Evolutionary conservation across 768 basidiomycete genomes (phyloP).

Genomic region (Leccinum boreale): DNA sequence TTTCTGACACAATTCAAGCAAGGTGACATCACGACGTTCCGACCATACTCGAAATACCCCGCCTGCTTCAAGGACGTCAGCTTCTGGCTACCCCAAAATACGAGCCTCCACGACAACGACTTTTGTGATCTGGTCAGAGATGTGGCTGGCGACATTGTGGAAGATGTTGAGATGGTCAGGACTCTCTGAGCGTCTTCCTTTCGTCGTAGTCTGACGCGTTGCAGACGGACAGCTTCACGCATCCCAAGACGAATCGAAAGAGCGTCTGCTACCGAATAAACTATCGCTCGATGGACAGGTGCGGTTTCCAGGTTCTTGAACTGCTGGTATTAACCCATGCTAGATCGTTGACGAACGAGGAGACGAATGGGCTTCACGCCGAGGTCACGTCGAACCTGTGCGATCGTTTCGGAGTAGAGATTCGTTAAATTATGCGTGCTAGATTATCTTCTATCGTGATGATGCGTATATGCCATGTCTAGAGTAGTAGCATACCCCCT

Average conservation of each 20-base stretch:
- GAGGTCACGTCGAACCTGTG: slow-evolving; percentile 53
- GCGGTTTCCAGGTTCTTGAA: slow-evolving; percentile 9
- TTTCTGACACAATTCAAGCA: slow-evolving; percentile 84
- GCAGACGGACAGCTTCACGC: slow-evolving; percentile 88
- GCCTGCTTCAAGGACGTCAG: slow-evolving; percentile 92
- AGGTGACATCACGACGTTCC: slow-evolving; percentile 78
- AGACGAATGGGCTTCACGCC: slow-evolving; percentile 78
- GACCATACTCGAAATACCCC: slow-evolving; percentile 91
- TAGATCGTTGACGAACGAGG: slow-evolving; percentile 86
- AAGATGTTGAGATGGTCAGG: slow-evolving; percentile 81
- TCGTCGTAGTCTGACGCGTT: slow-evolving; percentile 5
- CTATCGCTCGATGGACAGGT: slow-evolving; percentile 97
- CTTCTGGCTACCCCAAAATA: slow-evolving; percentile 78
- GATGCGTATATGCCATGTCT: slow-evolving; percentile 31
- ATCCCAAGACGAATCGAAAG: slow-evolving; percentile 79
- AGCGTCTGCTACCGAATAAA: slow-evolving; percentile 90
- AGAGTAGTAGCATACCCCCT: slow-evolving; percentile 15
- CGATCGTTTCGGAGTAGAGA: slow-evolving; percentile 75
- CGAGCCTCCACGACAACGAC: slow-evolving; percentile 84
- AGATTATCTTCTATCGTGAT: slow-evolving; percentile 35
- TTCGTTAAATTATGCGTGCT: slow-evolving; percentile 63
- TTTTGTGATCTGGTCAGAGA: slow-evolving; percentile 95
- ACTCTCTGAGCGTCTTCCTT: not conserved
- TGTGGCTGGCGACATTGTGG: slow-evolving; percentile 87
- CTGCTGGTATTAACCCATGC: slow-evolving; percentile 3